These are phyloP conservation scores for Haplosporangium sp. DNA, from an alignment of 371 early-diverging fungal genomes.

Conservation along the genomic window DNA sequence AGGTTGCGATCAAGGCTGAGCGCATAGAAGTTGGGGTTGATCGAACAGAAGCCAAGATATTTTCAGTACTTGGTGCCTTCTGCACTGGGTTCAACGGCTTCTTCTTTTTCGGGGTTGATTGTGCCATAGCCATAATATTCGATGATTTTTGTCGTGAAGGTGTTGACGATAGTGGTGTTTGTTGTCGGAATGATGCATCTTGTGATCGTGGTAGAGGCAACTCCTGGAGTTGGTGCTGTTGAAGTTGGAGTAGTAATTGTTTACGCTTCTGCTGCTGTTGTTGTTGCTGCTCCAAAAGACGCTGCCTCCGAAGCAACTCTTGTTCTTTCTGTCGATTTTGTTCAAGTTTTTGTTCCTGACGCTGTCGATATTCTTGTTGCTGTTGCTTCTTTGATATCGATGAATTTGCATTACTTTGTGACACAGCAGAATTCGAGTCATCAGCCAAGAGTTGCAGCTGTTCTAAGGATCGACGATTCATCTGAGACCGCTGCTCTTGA, in stretches of 20 bases:
- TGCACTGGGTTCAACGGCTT: conserved; percentile 51
- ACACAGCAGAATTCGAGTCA: background rate
- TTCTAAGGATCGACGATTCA: background rate
- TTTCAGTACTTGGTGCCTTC: conserved; percentile 47
- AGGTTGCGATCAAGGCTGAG: conserved; percentile 10
- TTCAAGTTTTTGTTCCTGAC: conserved; percentile 26
- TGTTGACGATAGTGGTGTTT: background rate
- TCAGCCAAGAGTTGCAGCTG: background rate
- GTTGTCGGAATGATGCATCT: background rate
- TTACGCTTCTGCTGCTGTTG: conserved; percentile 17
- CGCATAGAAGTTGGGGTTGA: conserved; percentile 10
- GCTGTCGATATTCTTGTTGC: conserved; percentile 17
- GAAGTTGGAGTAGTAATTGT: conserved; percentile 27
- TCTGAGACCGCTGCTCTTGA: background rate
- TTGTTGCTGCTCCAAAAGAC: conserved; percentile 26
- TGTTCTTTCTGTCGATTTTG: conserved; percentile 28
- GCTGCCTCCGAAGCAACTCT: conserved; percentile 21
- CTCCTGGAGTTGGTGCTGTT: conserved; percentile 26
- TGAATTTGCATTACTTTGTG: background rate
- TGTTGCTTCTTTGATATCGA: background rate
- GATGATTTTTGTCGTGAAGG: conserved; percentile 1
- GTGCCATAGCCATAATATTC: background rate
- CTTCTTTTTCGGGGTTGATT: conserved; percentile 41
- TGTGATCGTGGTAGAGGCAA: conserved; percentile 8
- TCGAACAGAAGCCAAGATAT: conserved; percentile 45